Evolutionary conservation across 108 stramenopile genomes (phyloP).

Genomic region (Schizochytrium sp.): DNA sequence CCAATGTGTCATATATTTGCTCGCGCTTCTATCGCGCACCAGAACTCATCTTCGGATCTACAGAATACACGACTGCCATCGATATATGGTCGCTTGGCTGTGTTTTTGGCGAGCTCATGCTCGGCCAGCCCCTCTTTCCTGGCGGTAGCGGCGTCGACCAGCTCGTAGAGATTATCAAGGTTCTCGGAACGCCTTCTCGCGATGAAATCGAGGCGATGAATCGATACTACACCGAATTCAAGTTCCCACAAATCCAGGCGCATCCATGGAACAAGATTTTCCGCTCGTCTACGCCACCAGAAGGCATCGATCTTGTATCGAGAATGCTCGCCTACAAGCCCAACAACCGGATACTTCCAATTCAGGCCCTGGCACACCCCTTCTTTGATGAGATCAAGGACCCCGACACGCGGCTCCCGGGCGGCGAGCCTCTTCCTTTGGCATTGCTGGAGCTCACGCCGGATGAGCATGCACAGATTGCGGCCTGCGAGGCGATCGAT

Average conservation of each 20-base stretch:
- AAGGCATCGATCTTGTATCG: constrained; percentile 83
- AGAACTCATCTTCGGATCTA: constrained; percentile 96
- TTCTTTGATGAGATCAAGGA: constrained; percentile 89
- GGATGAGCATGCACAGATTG: not conserved
- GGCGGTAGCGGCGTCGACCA: constrained; percentile 96
- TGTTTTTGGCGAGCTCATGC: constrained; percentile 90
- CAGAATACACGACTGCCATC: constrained; percentile 93
- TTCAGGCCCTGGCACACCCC: constrained; percentile 81
- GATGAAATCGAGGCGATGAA: constrained; percentile 95
- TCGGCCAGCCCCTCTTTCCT: constrained; percentile 93
- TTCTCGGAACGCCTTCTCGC: constrained; percentile 90
- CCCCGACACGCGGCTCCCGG: constrained; percentile 57
- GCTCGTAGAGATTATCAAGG: constrained; percentile 98
- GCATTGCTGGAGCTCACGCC: not conserved
- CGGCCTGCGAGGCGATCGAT: not conserved
- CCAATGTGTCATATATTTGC: constrained; percentile 96
- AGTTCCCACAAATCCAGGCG: constrained; percentile 96
- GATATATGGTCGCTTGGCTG: constrained; percentile 66
- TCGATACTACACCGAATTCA: constrained; percentile 92
- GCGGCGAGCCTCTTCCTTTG: not conserved
- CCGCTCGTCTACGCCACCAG: constrained; percentile 63
- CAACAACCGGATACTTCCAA: constrained; percentile 63
- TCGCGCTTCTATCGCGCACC: constrained; percentile 95
- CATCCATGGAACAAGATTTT: constrained; percentile 92
- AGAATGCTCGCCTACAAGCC: constrained; percentile 85